These are phyloP conservation scores for Zymoseptoria ardabiliae DNA, from an alignment of 2,329 filamentous ascomycete species.

Conservation along the genomic window DNA sequence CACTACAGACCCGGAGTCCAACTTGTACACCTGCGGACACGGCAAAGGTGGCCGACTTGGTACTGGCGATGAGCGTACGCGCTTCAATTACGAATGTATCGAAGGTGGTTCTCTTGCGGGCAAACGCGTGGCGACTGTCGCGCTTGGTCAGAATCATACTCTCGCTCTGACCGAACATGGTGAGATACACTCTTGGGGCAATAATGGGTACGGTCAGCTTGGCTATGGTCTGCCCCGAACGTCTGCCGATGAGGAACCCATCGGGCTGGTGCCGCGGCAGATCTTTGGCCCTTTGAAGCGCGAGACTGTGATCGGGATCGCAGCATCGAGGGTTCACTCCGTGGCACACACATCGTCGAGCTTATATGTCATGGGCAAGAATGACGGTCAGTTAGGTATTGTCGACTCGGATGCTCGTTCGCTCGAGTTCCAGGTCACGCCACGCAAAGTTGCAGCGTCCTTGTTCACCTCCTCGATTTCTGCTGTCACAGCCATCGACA, in stretches of 20 bases:
- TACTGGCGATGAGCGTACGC: slow-evolving; percentile 79
- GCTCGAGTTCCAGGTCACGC: slow-evolving; percentile 71
- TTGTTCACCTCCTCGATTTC: slow-evolving; percentile 65
- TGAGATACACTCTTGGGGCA: slow-evolving; percentile 93
- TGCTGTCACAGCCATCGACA: slow-evolving; percentile 81
- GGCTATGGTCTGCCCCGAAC: slow-evolving; percentile 71
- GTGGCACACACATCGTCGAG: slow-evolving; percentile 76
- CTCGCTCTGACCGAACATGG: slow-evolving; percentile 77
- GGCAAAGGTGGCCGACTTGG: slow-evolving; percentile 85
- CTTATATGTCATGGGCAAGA: slow-evolving; percentile 91
- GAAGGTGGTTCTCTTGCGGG: slow-evolving; percentile 65
- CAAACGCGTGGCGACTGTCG: slow-evolving; percentile 67
- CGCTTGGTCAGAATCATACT: slow-evolving; percentile 85
- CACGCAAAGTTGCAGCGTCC: slow-evolving; percentile 81
- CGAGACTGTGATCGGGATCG: slow-evolving; percentile 71
- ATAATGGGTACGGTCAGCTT: slow-evolving; percentile 76
- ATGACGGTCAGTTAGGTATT: slow-evolving; percentile 84
- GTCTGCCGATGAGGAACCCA: slow-evolving; percentile 70
- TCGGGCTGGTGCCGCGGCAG: slow-evolving; percentile 74
- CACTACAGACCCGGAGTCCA: slow-evolving; percentile 79
- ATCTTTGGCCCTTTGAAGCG: slow-evolving; percentile 89
- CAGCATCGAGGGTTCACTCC: slow-evolving; percentile 85
- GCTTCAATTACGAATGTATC: slow-evolving; percentile 78
- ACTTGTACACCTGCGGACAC: slow-evolving; percentile 87
- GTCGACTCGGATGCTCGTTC: slow-evolving; percentile 94